These are phyloP conservation scores for Phytopythium kandeliae DNA, from an alignment of 352 stramenopile genomes.

Conservation along the genomic window DNA sequence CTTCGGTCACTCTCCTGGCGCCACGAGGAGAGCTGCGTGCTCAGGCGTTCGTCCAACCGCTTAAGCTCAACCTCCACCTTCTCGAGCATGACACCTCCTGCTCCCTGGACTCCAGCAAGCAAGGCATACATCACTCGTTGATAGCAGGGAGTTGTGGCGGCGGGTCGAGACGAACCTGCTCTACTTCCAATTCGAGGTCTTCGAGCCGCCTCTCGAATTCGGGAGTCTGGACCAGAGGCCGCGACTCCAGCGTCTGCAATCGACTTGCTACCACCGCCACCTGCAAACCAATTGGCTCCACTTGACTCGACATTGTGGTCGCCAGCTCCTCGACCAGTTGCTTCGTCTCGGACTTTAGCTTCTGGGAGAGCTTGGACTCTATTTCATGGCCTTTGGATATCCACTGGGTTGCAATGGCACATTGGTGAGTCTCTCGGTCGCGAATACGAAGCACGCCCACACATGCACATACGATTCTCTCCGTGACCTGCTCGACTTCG, in stretches of 20 bases:
- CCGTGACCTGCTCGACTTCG: not conserved
- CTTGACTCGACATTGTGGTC: not conserved
- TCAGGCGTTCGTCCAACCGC: conserved; percentile 14
- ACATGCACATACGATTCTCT: too few species aligned
- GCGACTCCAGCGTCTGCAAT: conserved; percentile 7
- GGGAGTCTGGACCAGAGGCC: not conserved
- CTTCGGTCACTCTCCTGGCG: conserved; percentile 15
- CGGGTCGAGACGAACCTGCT: not conserved
- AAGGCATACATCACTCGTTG: too few species aligned
- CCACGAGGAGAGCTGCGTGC: conserved; percentile 12
- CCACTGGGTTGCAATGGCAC: not conserved
- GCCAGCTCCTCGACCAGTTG: not conserved
- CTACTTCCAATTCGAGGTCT: not conserved
- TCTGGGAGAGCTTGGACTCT: conserved; percentile 8
- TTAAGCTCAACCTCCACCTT: conserved; percentile 8
- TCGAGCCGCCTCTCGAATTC: conserved; percentile 11
- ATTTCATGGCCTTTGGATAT: not conserved
- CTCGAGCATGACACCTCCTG: conserved; percentile 7
- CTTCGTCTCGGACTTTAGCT: conserved; percentile 6
- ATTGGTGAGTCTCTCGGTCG: not conserved
- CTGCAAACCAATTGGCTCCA: not conserved
- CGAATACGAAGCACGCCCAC: not conserved
- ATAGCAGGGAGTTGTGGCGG: not conserved
- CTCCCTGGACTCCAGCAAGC: conserved; percentile 7
- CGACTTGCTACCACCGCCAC: conserved; percentile 4